These are phyloP conservation scores for Acacia pycnantha DNA, from an alignment of 331 rosid genomes.

Conservation along the genomic window DNA sequence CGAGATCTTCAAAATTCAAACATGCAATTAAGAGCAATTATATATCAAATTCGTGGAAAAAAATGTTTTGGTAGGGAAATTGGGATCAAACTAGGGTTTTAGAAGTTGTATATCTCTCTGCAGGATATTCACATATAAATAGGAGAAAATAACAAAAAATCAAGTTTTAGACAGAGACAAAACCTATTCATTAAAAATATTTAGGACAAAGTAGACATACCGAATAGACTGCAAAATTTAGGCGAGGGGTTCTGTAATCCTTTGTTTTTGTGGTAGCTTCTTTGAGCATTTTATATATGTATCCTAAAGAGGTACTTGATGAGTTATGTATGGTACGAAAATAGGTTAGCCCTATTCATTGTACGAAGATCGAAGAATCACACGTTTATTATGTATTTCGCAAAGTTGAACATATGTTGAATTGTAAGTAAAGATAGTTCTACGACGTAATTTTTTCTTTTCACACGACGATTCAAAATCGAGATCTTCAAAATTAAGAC, in stretches of 20 bases:
- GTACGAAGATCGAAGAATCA: neutral
- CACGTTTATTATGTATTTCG: neutral
- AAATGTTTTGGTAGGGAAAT: neutral
- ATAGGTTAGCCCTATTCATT: neutral
- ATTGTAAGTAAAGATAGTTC: neutral
- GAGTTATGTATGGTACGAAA: neutral
- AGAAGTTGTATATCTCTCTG: neutral
- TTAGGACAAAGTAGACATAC: slow-evolving; percentile 36
- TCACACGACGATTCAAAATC: neutral
- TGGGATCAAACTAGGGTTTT: neutral
- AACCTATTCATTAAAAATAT: slow-evolving; percentile 33
- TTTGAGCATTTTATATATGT: neutral
- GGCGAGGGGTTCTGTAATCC: neutral
- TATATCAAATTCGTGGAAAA: too few species aligned
- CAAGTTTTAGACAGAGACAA: slow-evolving; percentile 49
- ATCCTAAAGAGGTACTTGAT: neutral
- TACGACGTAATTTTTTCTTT: neutral
- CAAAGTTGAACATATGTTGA: neutral
- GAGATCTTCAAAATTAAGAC: neutral
- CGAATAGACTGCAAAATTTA: slow-evolving; percentile 8
- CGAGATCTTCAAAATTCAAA: neutral
- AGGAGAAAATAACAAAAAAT: slow-evolving; percentile 34
- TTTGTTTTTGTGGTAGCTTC: neutral
- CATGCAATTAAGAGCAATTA: neutral
- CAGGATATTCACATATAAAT: slow-evolving; percentile 32